phyloP scores from a whole-genome alignment of 441 rosid species.

The Isatis lusitanica region DNA sequence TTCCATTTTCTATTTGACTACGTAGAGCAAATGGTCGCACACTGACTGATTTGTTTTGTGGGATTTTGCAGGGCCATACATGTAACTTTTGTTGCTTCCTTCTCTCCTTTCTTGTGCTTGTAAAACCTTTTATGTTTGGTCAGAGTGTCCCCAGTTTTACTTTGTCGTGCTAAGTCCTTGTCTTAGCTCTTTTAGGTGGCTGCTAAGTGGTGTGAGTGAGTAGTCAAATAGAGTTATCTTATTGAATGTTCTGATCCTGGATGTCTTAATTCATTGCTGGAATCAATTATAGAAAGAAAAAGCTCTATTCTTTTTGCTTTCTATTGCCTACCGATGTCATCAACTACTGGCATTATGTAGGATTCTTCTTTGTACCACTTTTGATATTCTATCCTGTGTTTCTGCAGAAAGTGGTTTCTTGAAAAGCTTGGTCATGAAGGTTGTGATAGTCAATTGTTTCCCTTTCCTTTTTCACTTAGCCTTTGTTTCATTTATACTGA shows the following conservation, averaged over 20 bases:
- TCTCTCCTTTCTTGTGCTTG: background rate
- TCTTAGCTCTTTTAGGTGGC: background rate
- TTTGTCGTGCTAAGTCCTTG: background rate
- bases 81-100: conserved; percentile 58
- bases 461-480: background rate
- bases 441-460: conserved; percentile 33
- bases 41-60: background rate
- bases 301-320: background rate
- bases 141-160: background rate
- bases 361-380: conserved; percentile 12
- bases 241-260: background rate
- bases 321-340: background rate
- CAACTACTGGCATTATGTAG: too few relatives aligned
- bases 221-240: background rate
- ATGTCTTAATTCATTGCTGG: conserved; percentile 2
- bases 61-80: conserved; percentile 80
- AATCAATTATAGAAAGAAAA: too few relatives aligned
- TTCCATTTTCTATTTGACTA: background rate
- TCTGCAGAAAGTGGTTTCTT: conserved; percentile 92
- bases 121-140: background rate
- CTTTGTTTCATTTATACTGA: background rate
- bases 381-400: conserved; percentile 13
- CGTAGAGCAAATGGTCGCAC: background rate
- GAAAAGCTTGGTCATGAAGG: conserved; percentile 94
- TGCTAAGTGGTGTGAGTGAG: conserved; percentile 10